A percentile compares a stretch with the other conserved stretches of the same genome.
phyloP scores from a whole-genome alignment of 495 filamentous ascomycete species.

The Hapsidospora chrysogenum region DNA sequence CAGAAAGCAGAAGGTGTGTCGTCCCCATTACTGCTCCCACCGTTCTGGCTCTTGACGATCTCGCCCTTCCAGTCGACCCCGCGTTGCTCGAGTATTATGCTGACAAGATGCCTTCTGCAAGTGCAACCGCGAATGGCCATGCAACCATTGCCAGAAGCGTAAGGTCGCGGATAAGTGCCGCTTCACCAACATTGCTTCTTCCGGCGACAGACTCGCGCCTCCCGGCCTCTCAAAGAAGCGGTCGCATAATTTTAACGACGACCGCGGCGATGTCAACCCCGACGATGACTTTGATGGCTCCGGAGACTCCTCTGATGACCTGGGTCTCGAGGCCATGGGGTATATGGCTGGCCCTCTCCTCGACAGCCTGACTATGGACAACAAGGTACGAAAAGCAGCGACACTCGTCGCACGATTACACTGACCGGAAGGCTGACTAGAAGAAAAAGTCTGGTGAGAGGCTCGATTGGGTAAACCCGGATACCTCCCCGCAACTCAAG shows the following conservation, averaged over 20 bases:
- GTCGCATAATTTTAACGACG: neutral
- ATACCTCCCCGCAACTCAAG: constrained; percentile 1
- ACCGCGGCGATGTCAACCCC: constrained; percentile 1
- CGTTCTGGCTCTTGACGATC: neutral
- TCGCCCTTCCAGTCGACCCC: neutral
- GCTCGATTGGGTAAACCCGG: neutral
- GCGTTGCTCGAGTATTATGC: constrained; percentile 7
- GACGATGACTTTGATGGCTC: constrained; percentile 1
- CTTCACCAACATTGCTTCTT: constrained; percentile 10
- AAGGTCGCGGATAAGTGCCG: constrained; percentile 21
- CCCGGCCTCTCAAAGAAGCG: neutral
- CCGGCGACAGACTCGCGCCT: constrained; percentile 1
- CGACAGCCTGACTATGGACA: neutral
- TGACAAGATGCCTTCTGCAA: too few relatives aligned
- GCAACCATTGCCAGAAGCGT: constrained; percentile 24
- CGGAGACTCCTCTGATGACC: neutral
- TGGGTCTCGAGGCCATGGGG: neutral
- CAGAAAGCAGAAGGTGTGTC: constrained; percentile 24
- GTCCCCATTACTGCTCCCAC: neutral
- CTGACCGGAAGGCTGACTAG: neutral
- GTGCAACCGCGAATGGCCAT: constrained; percentile 27
- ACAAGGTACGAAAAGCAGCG: neutral
- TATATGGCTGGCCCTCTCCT: neutral
- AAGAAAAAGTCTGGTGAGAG: neutral
- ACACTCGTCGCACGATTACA: neutral